Percentiles rank a stretch among this genome's conserved stretches.
These are phyloP conservation scores for Globisporangium ultimum DNA, from an alignment of 352 stramenopile genomes.

Conservation along the genomic window DNA sequence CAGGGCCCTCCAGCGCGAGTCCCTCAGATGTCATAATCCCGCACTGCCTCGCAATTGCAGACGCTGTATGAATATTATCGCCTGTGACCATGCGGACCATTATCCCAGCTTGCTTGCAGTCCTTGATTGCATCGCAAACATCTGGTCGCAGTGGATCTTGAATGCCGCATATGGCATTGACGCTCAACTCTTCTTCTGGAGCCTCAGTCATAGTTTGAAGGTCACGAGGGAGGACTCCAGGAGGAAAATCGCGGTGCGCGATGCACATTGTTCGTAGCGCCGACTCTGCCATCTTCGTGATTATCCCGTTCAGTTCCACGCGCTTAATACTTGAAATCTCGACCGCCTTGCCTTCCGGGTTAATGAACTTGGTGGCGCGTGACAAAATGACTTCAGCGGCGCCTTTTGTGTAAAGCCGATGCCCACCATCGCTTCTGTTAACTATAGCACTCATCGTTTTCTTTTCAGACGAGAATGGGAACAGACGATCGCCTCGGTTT, in stretches of 20 bases:
- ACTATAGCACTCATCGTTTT: slow-evolving; percentile 80
- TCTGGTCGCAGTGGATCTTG: slow-evolving; percentile 94
- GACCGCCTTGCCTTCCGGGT: slow-evolving; percentile 37
- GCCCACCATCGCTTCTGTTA: slow-evolving; percentile 26
- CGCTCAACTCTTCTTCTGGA: slow-evolving; percentile 75
- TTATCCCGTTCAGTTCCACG: slow-evolving; percentile 68
- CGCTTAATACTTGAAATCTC: slow-evolving; percentile 56
- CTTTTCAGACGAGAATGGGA: slow-evolving; percentile 80
- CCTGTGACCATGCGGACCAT: slow-evolving; percentile 99
- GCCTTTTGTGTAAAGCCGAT: slow-evolving; percentile 67
- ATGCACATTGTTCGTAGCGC: slow-evolving; percentile 88
- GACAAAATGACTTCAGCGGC: slow-evolving; percentile 71
- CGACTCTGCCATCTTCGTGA: slow-evolving; percentile 77
- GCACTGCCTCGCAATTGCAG: slow-evolving; percentile 94
- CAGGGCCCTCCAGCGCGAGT: slow-evolving; percentile 88
- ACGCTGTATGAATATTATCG: slow-evolving; percentile 97
- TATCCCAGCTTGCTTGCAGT: slow-evolving; percentile 95
- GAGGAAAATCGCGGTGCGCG: slow-evolving; percentile 72
- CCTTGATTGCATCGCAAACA: slow-evolving; percentile 91
- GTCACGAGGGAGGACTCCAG: slow-evolving; percentile 47
- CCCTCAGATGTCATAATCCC: slow-evolving; percentile 93
- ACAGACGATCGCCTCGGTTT: slow-evolving; percentile 55
- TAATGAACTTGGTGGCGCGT: slow-evolving; percentile 67
- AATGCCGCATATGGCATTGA: slow-evolving; percentile 94
- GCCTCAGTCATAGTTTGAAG: slow-evolving; percentile 49